Evolutionary conservation across 805 yeast species (phyloP), one percentile per base, ranked within the genome.

Genomic region (Cyberlindnera maclurae): DNA sequence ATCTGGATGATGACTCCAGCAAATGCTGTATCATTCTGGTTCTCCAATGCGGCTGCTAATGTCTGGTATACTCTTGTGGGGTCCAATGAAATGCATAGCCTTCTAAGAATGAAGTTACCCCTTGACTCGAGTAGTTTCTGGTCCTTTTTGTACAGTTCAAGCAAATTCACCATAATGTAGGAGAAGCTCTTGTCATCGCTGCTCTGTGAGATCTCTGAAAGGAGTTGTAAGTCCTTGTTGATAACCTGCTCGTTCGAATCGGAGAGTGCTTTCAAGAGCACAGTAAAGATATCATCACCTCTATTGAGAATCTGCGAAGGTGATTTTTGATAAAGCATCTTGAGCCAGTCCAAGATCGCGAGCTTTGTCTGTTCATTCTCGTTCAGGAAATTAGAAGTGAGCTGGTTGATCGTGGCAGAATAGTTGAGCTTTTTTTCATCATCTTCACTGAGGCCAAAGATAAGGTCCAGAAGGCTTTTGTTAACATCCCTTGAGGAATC

Each of bases 301-400:
- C 71, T 73, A 31, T 71, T 73, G 29, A 79, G 55, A 27, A 79
- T 66, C 42, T 74, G 70, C 29, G 65, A 61, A 3, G 83, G 82
- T 15, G 81, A 80, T 47, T 80, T 80, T 20, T 75, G 70, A 53
- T 88, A 90, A 30, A 93, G 67, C 71, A 86, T 76, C 12, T 79
- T 77, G 26, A 93, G 66, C 98, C 98, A 93, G 46, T 89, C 95
- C 27, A 93, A 64, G 17, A 93, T 80, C 0, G 94, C 86, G 26
- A 87, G 70, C 42, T 93, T 71, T 0, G 96, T 83, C 22, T 79
- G 77, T 44, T 87, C 95, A 49, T 84, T 80, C 38, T 82, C 86
- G 46, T 76, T 79, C 41, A 77, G 61, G 44, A 83, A 78, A 54
- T 88, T 95, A 30, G 77, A 57, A 4, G 86, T 79, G 40, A 90